These are phyloP conservation scores for Dalbergia cochinchinensis DNA, from an alignment of 306 rosid species.

Conservation along the genomic window DNA sequence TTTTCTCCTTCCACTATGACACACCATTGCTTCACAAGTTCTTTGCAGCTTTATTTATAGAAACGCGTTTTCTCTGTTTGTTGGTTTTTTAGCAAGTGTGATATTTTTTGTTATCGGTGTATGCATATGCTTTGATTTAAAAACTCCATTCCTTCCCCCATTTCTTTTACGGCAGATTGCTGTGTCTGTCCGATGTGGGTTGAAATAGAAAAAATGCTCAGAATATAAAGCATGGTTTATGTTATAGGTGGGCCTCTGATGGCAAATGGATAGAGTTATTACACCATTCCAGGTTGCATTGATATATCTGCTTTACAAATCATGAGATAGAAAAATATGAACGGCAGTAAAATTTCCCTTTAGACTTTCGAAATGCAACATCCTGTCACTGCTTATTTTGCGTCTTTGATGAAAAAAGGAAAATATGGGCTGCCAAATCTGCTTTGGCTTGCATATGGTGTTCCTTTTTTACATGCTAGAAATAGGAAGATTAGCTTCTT, in stretches of 20 bases:
- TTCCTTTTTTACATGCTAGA: not conserved
- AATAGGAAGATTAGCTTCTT: not conserved
- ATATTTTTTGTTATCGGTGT: not conserved
- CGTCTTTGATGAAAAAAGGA: not conserved
- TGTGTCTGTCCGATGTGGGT: not conserved
- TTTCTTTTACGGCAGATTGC: not conserved
- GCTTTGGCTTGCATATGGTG: not conserved
- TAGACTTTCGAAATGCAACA: not conserved
- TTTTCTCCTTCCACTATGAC: slow-evolving; percentile 1
- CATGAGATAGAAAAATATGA: not conserved
- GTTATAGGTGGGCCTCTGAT: not conserved
- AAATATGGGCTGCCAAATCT: not conserved
- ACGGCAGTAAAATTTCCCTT: not conserved
- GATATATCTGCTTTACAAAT: not conserved
- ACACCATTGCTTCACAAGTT: not conserved
- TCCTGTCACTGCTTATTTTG: not conserved
- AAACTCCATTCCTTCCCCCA: no score
- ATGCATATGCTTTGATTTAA: no score
- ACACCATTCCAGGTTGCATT: not conserved
- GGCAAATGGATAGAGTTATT: not conserved
- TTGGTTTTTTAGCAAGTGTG: not conserved
- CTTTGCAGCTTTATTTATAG: not conserved
- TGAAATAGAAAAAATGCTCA: no score
- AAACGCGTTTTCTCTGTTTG: slow-evolving; percentile 7
- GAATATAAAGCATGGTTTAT: not conserved